These are phyloP conservation scores for Tolypocladium capitatum DNA, from an alignment of 2,329 filamentous ascomycete species.

Conservation along the genomic window DNA sequence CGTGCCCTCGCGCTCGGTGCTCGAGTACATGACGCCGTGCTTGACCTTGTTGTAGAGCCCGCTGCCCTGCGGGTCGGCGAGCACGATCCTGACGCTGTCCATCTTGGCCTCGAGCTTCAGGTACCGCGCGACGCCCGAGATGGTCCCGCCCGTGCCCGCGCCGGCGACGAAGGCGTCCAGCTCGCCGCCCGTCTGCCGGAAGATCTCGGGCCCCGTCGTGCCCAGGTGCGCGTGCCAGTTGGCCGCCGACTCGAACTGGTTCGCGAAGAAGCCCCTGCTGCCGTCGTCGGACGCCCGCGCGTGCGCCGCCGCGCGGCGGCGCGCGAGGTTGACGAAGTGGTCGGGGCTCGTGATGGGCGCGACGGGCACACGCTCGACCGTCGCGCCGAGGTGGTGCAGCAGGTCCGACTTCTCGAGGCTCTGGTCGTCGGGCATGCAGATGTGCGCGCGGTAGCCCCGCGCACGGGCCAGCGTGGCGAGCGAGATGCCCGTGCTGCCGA, in stretches of 20 bases:
- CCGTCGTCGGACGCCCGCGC: slow-evolving; percentile 39
- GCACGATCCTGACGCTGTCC: slow-evolving; percentile 53
- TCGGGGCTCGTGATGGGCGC: slow-evolving; percentile 86
- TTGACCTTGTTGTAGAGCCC: slow-evolving; percentile 85
- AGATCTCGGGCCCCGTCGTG: slow-evolving; percentile 83
- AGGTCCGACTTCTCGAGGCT: slow-evolving; percentile 79
- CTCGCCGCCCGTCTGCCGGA: slow-evolving; percentile 56
- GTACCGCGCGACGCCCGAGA: slow-evolving; percentile 73
- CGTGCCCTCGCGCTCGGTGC: slow-evolving; percentile 82
- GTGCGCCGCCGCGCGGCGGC: slow-evolving; percentile 63
- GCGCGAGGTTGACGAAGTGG: slow-evolving; percentile 90
- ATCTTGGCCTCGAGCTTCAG: slow-evolving; percentile 57
- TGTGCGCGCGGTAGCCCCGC: slow-evolving; percentile 81
- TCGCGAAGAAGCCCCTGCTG: slow-evolving; percentile 80
- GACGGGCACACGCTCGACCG: slow-evolving; percentile 81
- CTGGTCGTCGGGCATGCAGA: slow-evolving; percentile 95
- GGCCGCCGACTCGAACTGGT: slow-evolving; percentile 86
- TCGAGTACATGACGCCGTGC: slow-evolving; percentile 90
- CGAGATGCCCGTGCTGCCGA: slow-evolving; percentile 92
- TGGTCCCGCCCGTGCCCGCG: slow-evolving; percentile 87
- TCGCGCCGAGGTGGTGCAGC: slow-evolving; percentile 76
- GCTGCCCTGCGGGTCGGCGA: slow-evolving; percentile 90
- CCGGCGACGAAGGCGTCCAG: slow-evolving; percentile 86
- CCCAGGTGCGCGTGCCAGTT: slow-evolving; percentile 79
- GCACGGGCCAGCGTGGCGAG: slow-evolving; percentile 80